Conservation (phyloP, 2,329 filamentous ascomycete species). For the Berkeleyomyces rouxiae region DNA sequence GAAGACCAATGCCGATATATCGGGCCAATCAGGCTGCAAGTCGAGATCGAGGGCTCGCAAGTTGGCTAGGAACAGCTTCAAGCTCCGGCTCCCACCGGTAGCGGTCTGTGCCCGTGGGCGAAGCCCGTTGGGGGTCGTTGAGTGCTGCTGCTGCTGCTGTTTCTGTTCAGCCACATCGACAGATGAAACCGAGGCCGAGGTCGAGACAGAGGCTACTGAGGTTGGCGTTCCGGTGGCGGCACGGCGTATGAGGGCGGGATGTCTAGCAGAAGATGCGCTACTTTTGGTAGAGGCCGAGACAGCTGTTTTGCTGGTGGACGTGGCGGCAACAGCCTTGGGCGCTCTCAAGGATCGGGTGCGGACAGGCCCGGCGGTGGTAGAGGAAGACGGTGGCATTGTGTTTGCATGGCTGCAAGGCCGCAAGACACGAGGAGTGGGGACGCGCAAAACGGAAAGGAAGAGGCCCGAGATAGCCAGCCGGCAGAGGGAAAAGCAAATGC, state of each 20-base stretch:
- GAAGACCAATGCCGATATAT: slow-evolving; percentile 54
- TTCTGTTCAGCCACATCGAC: neutral
- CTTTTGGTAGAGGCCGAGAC: neutral
- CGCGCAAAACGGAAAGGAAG: neutral
- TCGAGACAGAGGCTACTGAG: neutral
- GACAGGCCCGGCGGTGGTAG: slow-evolving; percentile 4
- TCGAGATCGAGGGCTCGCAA: slow-evolving; percentile 71
- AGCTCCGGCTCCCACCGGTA: slow-evolving; percentile 24
- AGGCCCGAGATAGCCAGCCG: neutral
- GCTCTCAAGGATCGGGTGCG: slow-evolving; percentile 10
- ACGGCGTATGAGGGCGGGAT: neutral
- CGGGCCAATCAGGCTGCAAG: slow-evolving; percentile 60
- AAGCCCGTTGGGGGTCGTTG: neutral
- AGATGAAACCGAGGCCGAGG: slow-evolving; percentile 1
- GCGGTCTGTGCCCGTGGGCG: neutral
- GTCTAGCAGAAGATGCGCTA: neutral
- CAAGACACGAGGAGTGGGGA: neutral
- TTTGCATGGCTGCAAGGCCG: slow-evolving; percentile 9
- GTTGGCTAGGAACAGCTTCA: slow-evolving; percentile 63
- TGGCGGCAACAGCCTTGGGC: slow-evolving; percentile 1
- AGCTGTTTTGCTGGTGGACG: neutral
- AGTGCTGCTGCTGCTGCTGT: neutral
- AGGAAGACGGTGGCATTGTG: slow-evolving; percentile 8
- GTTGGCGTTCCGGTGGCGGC: neutral
- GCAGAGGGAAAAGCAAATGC: neutral